Conservation (phyloP, 2,329 filamentous ascomycete genomes). For the Pleurostoma richardsiae region DNA sequence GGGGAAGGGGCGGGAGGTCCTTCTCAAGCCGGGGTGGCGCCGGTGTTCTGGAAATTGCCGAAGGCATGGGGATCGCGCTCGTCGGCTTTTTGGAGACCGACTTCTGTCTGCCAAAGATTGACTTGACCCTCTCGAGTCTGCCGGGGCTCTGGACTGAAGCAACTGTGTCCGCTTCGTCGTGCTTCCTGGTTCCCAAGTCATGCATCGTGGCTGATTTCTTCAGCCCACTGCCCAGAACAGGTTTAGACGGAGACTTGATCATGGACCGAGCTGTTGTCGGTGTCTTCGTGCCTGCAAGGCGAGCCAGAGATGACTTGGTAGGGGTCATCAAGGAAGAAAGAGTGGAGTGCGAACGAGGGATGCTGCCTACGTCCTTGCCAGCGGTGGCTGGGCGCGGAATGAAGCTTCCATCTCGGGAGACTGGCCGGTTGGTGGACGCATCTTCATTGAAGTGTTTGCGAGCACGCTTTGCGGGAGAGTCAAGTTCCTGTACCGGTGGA, state of each 20-base stretch:
- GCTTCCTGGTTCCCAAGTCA: slow-evolving; percentile 27
- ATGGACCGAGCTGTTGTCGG: slow-evolving; percentile 37
- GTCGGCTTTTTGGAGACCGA: slow-evolving; percentile 30
- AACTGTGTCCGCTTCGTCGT: slow-evolving; percentile 25
- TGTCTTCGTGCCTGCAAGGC: slow-evolving; percentile 49
- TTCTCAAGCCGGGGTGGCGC: slow-evolving; percentile 41
- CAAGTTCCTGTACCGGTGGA: slow-evolving; percentile 19
- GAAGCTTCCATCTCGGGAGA: slow-evolving; percentile 44
- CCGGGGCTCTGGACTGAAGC: slow-evolving; percentile 39
- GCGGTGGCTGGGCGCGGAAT: slow-evolving; percentile 44
- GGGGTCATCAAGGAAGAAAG: slow-evolving; percentile 65
- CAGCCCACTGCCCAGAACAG: slow-evolving; percentile 28
- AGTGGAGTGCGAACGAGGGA: slow-evolving; percentile 41
- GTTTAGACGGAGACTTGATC: slow-evolving; percentile 51
- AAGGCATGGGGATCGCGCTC: slow-evolving; percentile 43
- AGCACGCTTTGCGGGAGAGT: slow-evolving; percentile 61
- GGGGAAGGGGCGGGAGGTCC: slow-evolving; percentile 43
- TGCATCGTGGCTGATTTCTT: slow-evolving; percentile 49
- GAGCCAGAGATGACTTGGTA: slow-evolving; percentile 68
- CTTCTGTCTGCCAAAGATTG: slow-evolving; percentile 44
- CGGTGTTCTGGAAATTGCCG: slow-evolving; percentile 39
- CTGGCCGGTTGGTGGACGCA: slow-evolving; percentile 58
- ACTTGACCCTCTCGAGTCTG: slow-evolving; percentile 52
- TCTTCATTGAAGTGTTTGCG: slow-evolving; percentile 67
- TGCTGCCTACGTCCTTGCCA: slow-evolving; percentile 27